Base-by-base conservation (phyloP, 2,329 filamentous ascomycete genomes). In the Diplodia corticola region DNA sequence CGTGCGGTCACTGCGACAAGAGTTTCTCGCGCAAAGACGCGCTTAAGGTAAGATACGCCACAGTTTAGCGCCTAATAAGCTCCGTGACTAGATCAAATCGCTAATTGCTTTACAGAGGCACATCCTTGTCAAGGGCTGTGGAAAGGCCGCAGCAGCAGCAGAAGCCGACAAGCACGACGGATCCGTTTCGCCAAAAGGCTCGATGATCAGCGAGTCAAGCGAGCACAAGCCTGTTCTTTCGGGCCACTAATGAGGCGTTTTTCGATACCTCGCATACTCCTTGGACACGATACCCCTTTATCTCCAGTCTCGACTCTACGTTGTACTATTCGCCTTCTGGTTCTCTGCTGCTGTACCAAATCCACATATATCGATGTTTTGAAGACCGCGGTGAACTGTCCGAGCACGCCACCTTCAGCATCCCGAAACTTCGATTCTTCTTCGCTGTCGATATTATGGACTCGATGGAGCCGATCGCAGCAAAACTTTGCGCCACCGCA, bases 11-110 rank as follows among this genome's bases (percentile, higher is more conserved):
- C 73, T 99, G 95, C 76, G 93, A 96, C 68, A 98, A 98, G 85
- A 95, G 91, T 76, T 99, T 99, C 74, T 97, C 93, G 3, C 86
- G 95, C 67, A 98, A 98, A 77, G 95, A 98, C 78, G 95, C 95
- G 10, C 82, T 99, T 33, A 98, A 98, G 91, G 95, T 98, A 81
- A 73, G 78, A 70, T 12, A 2, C 15, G 7, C 17, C 63, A 28
- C n/a, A 30, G 5, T 26, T 5, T 24, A 35, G n/a, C 9, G 15
- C 15, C n/a, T 37, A 3, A 26, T 30, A 13, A 15, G 20, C 12
- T 51, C 44, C 55, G 5, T 20, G 17, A 15, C 13, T 30, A 3
- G 24, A 26, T 30, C 57, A 54, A 33, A 66, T 63, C 37, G 68
- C 76, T 78, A 67, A 79, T 67, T 50, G 22, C 13, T 26, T 46